Percentiles rank a stretch among this genome's conserved stretches.
Conservation (phyloP, 345 rosid species). For the Toxicodendron radicans region DNA sequence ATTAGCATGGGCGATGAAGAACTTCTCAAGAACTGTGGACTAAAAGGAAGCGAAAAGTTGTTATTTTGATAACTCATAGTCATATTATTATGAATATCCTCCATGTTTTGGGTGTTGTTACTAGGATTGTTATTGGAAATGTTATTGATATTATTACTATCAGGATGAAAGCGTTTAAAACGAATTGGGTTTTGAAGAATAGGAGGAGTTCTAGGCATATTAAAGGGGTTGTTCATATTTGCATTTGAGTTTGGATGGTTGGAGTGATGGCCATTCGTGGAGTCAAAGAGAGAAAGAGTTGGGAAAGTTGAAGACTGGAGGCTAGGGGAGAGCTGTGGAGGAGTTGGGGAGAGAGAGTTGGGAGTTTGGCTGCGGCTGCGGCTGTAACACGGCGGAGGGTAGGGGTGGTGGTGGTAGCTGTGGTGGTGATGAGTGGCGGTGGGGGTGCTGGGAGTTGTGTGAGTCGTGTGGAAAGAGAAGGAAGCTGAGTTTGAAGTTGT, state of each 20-base stretch:
- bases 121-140: slow-evolving; percentile 1
- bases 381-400: slow-evolving; percentile 26
- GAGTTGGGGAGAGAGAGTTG: slow-evolving; percentile 29
- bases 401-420: slow-evolving; percentile 15
- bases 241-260: background rate
- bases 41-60: slow-evolving; percentile 34
- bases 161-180: slow-evolving; percentile 32
- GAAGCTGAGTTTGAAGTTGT: slow-evolving; percentile 38
- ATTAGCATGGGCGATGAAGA: slow-evolving; percentile 29
- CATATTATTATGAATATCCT: too few species aligned
- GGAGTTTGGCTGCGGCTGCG: slow-evolving; percentile 22
- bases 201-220: slow-evolving; percentile 47
- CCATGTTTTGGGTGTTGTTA: background rate
- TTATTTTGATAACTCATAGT: background rate
- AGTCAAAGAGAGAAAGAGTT: slow-evolving; percentile 48
- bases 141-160: background rate
- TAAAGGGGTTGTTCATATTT: slow-evolving; percentile 15
- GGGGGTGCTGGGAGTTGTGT: slow-evolving; percentile 23
- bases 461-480: slow-evolving; percentile 31
- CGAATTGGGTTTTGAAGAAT: slow-evolving; percentile 44
- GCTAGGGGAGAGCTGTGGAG: slow-evolving; percentile 33
- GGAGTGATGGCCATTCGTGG: slow-evolving; percentile 8
- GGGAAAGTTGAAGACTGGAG: slow-evolving; percentile 33
- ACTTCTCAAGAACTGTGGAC: slow-evolving; percentile 28
- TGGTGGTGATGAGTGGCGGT: slow-evolving; percentile 9